Base-by-base conservation (phyloP, 2,329 filamentous ascomycete species). In the Lomentospora prolificans region DNA sequence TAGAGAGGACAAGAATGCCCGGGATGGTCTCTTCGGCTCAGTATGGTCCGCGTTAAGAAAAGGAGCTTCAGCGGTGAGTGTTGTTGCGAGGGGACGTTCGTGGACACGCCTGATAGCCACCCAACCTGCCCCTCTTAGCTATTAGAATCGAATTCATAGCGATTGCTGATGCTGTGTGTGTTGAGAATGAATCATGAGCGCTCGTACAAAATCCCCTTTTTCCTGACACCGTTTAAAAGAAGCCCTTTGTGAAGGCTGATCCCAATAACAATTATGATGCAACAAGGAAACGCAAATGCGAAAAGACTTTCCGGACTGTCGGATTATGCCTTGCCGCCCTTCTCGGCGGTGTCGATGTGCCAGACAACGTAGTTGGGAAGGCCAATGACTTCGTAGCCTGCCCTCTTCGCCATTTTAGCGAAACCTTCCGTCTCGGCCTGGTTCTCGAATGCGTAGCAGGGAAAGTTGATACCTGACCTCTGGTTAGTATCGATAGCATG, bases 401-500 rank as follows among this genome's bases (percentile, higher is more conserved):
- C 94, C 60, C 90, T 81, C 75, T 95, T 96, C 58, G 94, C 94
- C 94, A 99, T 99, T 70, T 95, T 96, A 36, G 94, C 94, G 66
- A 99, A 99, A 5, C 94, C 94, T 73, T 99, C 94, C 3, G 94
- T 99, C 72, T 99, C 94, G 60, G 94, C 94, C 74, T 99, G 94
- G 71, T 99, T 97, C 70, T 99, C 94, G 68, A 99, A 99, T 3
- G 94, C 81, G 66, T 99, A 99, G 67, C 84, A 85, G 7, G 94
- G 94, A 71, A 99, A 99, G 72, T 99, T 99, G 75, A 99, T 94
- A 60, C 92, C 91, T 92, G 61, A 55, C 19, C 24, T 46, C 19
- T 3, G 33, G 30, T 48, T 8, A 24, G 60, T 70, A 25, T 14
- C 28, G 24, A 4, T 14, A 48, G 44, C 12, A n/a, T 27, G 57